Conservation (phyloP, 805 yeast species). For the Tetrapisispora iriomotensis region DNA sequence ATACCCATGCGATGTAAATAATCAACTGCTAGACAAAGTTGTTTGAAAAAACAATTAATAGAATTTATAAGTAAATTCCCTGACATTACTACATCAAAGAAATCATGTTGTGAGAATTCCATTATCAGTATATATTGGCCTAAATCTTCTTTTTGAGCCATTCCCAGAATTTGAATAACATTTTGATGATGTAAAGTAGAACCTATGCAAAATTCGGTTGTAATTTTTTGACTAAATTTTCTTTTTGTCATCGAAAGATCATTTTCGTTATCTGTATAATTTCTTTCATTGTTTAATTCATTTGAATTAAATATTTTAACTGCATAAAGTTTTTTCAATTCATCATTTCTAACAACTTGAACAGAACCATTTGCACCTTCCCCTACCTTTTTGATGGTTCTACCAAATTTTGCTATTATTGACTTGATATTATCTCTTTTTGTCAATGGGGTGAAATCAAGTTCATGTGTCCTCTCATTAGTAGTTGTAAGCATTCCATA, state of each 20-base stretch:
- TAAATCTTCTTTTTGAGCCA: constrained; percentile 49
- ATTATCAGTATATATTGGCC: constrained; percentile 62
- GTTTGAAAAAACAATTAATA: constrained; percentile 72
- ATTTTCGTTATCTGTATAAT: background rate
- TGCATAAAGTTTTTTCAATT: constrained; percentile 58
- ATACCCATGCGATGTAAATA: constrained; percentile 75
- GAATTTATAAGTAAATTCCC: constrained; percentile 67
- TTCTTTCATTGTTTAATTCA: background rate
- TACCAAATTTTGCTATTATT: constrained; percentile 57
- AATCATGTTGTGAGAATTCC: constrained; percentile 90
- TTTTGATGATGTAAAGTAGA: constrained; percentile 70
- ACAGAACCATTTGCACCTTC: constrained; percentile 95
- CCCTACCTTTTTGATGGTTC: constrained; percentile 66
- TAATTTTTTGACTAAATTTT: constrained; percentile 72
- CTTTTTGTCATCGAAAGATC: constrained; percentile 10
- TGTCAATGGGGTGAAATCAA: constrained; percentile 27
- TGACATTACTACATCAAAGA: constrained; percentile 87
- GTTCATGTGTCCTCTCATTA: constrained; percentile 2
- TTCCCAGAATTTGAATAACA: constrained; percentile 70
- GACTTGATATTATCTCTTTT: constrained; percentile 33
- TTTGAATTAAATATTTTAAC: constrained; percentile 57
- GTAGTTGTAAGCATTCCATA: constrained; percentile 1
- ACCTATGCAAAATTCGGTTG: constrained; percentile 75
- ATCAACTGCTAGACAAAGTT: constrained; percentile 62
- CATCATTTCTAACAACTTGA: constrained; percentile 56